phyloP scores from a whole-genome alignment of 768 basidiomycete species.

The Obba rivulosa region DNA sequence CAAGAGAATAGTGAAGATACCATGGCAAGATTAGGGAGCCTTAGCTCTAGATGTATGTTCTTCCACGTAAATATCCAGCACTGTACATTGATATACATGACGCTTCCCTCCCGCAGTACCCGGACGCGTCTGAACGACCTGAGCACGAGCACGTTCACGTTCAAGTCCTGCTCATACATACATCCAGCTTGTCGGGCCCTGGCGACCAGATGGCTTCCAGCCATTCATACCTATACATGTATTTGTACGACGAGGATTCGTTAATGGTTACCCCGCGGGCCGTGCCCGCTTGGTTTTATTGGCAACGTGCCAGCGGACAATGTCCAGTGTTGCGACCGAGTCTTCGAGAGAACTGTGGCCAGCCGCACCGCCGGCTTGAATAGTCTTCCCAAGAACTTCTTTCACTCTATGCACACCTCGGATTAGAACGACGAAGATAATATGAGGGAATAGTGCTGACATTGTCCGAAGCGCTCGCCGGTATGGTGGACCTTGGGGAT shows the following conservation, averaged over 20 bases:
- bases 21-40: slow-evolving; percentile 49
- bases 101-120: no score
- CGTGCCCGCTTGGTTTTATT: slow-evolving; percentile 43
- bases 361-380: slow-evolving; percentile 71
- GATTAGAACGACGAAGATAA: neutral
- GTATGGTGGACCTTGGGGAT: slow-evolving; percentile 70
- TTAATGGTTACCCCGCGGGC: slow-evolving; percentile 1
- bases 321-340: slow-evolving; percentile 81
- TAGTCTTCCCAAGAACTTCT: slow-evolving; percentile 73
- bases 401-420: slow-evolving; percentile 50
- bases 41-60: slow-evolving; percentile 53
- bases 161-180: no score
- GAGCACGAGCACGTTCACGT: no score
- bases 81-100: neutral
- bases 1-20: slow-evolving; percentile 82
- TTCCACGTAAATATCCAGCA: neutral
- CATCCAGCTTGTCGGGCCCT: neutral
- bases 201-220: neutral
- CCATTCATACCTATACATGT: neutral
- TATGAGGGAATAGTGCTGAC: slow-evolving; percentile 36
- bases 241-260: neutral
- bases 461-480: slow-evolving; percentile 77
- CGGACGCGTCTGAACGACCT: no score
- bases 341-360: slow-evolving; percentile 94
- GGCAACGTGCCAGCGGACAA: slow-evolving; percentile 77